phyloP scores from a whole-genome alignment of 2,329 filamentous ascomycete species.

The Didymella keratinophila region DNA sequence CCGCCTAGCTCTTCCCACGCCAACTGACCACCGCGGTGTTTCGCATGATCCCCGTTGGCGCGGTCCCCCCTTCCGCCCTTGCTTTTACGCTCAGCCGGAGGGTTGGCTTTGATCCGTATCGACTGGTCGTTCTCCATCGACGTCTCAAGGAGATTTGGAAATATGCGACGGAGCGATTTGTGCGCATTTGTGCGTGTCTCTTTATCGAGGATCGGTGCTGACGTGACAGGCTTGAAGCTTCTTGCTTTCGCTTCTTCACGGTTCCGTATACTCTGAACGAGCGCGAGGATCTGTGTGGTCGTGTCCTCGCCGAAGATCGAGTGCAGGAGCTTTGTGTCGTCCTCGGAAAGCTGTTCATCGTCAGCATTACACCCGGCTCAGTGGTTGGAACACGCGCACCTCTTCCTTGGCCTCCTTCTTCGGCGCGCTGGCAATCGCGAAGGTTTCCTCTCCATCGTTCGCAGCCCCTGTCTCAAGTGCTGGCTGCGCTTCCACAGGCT shows the following conservation, averaged over 20 bases:
- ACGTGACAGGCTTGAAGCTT: conserved; percentile 63
- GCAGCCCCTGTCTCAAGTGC: neutral
- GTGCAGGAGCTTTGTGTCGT: conserved; percentile 50
- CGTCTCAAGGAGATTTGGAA: conserved; percentile 79
- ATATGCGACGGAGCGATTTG: conserved; percentile 76
- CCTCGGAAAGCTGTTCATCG: conserved; percentile 44
- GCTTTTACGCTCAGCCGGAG: conserved; percentile 48
- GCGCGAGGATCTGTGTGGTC: conserved; percentile 59
- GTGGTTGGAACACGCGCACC: conserved; percentile 7
- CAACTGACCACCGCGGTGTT: conserved; percentile 43
- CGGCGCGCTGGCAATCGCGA: conserved; percentile 26
- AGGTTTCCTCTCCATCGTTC: conserved; percentile 32
- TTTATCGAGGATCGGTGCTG: conserved; percentile 66
- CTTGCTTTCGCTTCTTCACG: conserved; percentile 64
- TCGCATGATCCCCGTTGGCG: conserved; percentile 32
- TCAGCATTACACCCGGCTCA: conserved; percentile 16
- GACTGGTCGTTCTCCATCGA: conserved; percentile 74
- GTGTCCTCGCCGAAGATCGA: conserved; percentile 62
- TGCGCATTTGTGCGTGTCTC: conserved; percentile 69
- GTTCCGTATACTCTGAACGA: conserved; percentile 63
- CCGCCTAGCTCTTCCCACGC: conserved; percentile 74
- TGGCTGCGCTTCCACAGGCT: conserved; percentile 33
- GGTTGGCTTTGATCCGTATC: conserved; percentile 64
- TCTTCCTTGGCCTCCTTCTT: conserved; percentile 24
- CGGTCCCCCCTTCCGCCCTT: conserved; percentile 31